A percentile compares a stretch with the other conserved stretches of the same genome.
These are phyloP conservation scores for Suhomyces pyralidae DNA, from an alignment of 805 yeast genomes.

Conservation along the genomic window DNA sequence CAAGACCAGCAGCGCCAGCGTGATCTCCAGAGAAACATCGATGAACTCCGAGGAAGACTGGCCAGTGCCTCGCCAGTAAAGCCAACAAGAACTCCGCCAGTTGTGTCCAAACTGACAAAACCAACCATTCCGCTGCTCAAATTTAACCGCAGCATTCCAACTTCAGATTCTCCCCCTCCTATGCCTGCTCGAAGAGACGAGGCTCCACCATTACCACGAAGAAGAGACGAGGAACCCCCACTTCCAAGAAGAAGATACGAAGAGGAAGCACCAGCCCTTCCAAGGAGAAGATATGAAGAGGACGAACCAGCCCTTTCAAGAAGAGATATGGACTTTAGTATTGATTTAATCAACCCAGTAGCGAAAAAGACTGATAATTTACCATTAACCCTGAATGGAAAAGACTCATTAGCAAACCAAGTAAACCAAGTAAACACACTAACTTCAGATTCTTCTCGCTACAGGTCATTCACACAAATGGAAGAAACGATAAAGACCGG, in stretches of 20 bases:
- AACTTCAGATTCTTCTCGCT: no score
- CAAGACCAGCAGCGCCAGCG: constrained; percentile 37
- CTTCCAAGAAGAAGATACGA: background rate
- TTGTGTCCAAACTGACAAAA: background rate
- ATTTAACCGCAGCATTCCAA: constrained; percentile 13
- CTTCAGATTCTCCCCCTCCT: background rate
- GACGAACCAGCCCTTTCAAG: constrained; percentile 15
- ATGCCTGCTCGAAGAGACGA: constrained; percentile 1
- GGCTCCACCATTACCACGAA: constrained; percentile 15
- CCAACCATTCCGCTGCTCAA: constrained; percentile 12
- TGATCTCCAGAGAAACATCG: constrained; percentile 29
- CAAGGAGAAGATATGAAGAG: constrained; percentile 10
- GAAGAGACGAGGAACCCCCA: constrained; percentile 6
- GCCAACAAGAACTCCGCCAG: background rate
- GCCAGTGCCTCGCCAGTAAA: constrained; percentile 19
- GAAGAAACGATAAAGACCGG: background rate
- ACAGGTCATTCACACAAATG: constrained; percentile 15
- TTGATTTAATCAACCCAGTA: constrained; percentile 18
- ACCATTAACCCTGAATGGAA: no score
- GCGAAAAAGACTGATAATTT: background rate
- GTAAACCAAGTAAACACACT: no score
- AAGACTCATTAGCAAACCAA: no score
- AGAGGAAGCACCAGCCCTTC: constrained; percentile 16
- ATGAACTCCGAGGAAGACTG: constrained; percentile 27
- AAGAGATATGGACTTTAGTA: constrained; percentile 9